A percentile compares a stretch with the other conserved stretches of the same genome.
Evolutionary conservation across 352 stramenopile species (phyloP).

Genomic region (Phytophthora crassamura): DNA sequence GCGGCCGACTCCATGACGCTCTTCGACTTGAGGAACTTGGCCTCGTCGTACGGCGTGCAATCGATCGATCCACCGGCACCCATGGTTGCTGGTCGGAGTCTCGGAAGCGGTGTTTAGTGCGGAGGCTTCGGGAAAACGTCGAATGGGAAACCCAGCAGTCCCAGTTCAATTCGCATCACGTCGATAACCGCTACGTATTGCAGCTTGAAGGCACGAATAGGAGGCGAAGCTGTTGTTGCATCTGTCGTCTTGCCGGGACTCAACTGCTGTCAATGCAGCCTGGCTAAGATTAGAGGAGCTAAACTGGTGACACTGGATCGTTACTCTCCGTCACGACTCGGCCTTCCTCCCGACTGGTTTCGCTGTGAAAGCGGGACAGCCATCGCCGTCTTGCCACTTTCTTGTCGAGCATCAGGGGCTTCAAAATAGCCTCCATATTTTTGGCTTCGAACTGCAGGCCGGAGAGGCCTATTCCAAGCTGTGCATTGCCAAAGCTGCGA

Average conservation of each 20-base stretch:
- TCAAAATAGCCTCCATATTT: too few species aligned
- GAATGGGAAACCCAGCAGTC: conserved; percentile 19
- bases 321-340: conserved; percentile 1
- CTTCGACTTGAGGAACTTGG: conserved; percentile 78
- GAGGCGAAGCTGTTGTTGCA: neutral
- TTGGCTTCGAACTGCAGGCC: too few species aligned
- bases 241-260: conserved; percentile 9
- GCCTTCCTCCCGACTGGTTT: neutral
- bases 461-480: too few species aligned
- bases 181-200: conserved; percentile 12
- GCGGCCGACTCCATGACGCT: conserved; percentile 62
- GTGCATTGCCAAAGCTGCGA: too few species aligned
- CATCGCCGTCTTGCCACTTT: conserved; percentile 1
- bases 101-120: conserved; percentile 13
- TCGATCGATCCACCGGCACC: conserved; percentile 63
- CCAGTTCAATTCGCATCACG: conserved; percentile 3
- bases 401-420: too few species aligned
- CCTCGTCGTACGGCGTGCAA: conserved; percentile 59
- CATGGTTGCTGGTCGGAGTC: conserved; percentile 35
- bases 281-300: conserved; percentile 16
- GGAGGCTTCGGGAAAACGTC: conserved; percentile 28
- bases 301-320: conserved; percentile 2
- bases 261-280: neutral
- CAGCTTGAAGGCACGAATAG: conserved; percentile 23
- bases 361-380: too few species aligned